These are phyloP conservation scores for Myxozyma lipomycoides DNA, from an alignment of 805 yeast genomes.

Conservation along the genomic window DNA sequence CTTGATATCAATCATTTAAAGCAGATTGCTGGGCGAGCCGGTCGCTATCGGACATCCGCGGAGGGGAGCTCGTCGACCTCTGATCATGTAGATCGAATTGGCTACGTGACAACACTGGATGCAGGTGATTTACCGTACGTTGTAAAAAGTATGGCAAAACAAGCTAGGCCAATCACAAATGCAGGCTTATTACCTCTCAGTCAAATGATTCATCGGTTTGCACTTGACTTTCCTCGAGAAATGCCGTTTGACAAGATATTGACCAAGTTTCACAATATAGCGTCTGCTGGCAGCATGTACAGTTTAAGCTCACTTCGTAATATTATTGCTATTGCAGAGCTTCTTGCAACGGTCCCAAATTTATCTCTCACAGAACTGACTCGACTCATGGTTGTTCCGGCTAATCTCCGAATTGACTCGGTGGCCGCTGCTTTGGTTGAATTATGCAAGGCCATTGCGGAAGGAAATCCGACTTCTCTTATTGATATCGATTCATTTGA, in stretches of 20 bases:
- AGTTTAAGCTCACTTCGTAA: conserved; percentile 41
- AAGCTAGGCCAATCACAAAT: conserved; percentile 49
- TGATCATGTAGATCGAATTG: conserved; percentile 14
- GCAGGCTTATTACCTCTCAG: conserved; percentile 83
- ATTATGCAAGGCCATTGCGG: conserved; percentile 53
- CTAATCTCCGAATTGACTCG: conserved; percentile 38
- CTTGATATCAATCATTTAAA: conserved; percentile 67
- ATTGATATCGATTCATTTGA: conserved; percentile 45
- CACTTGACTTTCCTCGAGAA: conserved; percentile 55
- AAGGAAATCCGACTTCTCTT: conserved; percentile 51
- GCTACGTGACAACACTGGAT: conserved; percentile 33
- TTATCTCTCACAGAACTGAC: conserved; percentile 56
- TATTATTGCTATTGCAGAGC: conserved; percentile 42
- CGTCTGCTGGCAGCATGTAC: conserved; percentile 35
- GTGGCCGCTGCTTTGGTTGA: conserved; percentile 45
- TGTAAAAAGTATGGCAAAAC: conserved; percentile 46
- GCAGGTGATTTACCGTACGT: conserved; percentile 37
- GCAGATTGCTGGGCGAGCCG: conserved; percentile 97
- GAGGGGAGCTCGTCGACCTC: conserved; percentile 3
- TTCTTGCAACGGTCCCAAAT: conserved; percentile 44
- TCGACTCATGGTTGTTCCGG: conserved; percentile 59
- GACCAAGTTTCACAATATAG: conserved; percentile 46
- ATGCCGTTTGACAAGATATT: conserved; percentile 48
- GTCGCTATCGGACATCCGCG: conserved; percentile 51
- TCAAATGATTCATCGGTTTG: conserved; percentile 60